These are phyloP conservation scores for Scenedesmus sp. DNA, from an alignment of 163 green algal genomes.

Conservation along the genomic window DNA sequence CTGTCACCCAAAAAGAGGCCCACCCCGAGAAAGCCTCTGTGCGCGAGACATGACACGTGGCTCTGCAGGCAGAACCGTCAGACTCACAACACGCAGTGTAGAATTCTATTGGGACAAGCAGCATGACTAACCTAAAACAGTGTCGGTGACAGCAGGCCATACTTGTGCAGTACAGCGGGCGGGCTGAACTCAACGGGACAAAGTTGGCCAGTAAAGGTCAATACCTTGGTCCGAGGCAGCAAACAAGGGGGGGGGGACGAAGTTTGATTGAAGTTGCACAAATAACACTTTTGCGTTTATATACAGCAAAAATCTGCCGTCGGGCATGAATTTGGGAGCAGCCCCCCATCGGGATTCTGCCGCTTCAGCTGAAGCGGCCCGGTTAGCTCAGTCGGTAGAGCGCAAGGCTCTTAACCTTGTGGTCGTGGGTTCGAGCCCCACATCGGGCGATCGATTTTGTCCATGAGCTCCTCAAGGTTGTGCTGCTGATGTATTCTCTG, in stretches of 20 bases:
- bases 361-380: conserved; percentile 3
- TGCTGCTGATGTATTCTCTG: not conserved
- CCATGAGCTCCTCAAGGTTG: not conserved
- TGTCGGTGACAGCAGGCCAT: too few relatives aligned
- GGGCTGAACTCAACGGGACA: too few relatives aligned
- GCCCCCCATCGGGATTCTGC: conserved; percentile 8
- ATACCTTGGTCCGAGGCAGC: too few relatives aligned
- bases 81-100: too few relatives aligned
- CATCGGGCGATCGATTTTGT: conserved; percentile 6
- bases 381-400: conserved; percentile 19
- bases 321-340: not conserved
- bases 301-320: not conserved
- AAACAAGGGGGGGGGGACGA: not conserved
- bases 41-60: too few relatives aligned
- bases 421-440: conserved; percentile 15
- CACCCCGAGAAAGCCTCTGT: too few relatives aligned
- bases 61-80: too few relatives aligned
- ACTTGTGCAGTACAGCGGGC: too few relatives aligned
- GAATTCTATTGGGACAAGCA: too few relatives aligned
- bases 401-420: conserved; percentile 20
- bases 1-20: too few relatives aligned
- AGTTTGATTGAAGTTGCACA: not conserved
- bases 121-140: too few relatives aligned
- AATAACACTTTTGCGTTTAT: not conserved
- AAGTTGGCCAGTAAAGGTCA: too few relatives aligned